A percentile compares a stretch with the other conserved stretches of the same genome.
Evolutionary conservation across 257 asterid genomes (phyloP).

Genomic region (Schizonepeta tenuifolia): DNA sequence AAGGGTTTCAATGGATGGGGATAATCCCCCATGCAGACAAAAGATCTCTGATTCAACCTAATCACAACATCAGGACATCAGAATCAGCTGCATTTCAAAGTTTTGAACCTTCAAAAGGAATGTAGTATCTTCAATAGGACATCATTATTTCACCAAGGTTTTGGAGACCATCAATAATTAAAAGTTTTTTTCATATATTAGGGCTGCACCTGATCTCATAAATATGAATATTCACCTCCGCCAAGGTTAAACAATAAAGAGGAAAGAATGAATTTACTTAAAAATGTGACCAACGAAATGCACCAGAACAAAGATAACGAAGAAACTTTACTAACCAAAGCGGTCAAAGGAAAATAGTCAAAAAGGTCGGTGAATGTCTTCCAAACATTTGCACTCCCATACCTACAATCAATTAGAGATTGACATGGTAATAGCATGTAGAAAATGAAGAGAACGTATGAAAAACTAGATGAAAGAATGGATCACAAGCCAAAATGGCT

Average conservation of each 20-base stretch:
- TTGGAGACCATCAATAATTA: not conserved
- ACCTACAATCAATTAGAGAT: slow-evolving; percentile 48
- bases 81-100: slow-evolving; percentile 15
- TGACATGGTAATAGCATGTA: slow-evolving; percentile 24
- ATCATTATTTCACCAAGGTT: too few species aligned
- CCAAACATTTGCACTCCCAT: slow-evolving; percentile 95
- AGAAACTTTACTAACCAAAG: slow-evolving; percentile 66
- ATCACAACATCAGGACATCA: slow-evolving; percentile 20
- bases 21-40: slow-evolving; percentile 85
- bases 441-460: not conserved
- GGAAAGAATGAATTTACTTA: not conserved
- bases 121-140: too few species aligned
- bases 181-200: not conserved
- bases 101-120: slow-evolving; percentile 19
- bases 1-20: slow-evolving; percentile 83
- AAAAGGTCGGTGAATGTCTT: slow-evolving; percentile 90
- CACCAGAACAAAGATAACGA: slow-evolving; percentile 16
- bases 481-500: slow-evolving; percentile 9
- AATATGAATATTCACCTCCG: not conserved
- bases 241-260: slow-evolving; percentile 8
- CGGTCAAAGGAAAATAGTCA: slow-evolving; percentile 93
- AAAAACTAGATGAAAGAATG: not conserved
- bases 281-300: slow-evolving; percentile 3
- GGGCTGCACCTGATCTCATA: not conserved
- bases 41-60: slow-evolving; percentile 88